Percentiles rank a stretch among this genome's conserved stretches.
These are phyloP conservation scores for Eucalyptus curtisii DNA, from an alignment of 345 rosid species.

Conservation along the genomic window DNA sequence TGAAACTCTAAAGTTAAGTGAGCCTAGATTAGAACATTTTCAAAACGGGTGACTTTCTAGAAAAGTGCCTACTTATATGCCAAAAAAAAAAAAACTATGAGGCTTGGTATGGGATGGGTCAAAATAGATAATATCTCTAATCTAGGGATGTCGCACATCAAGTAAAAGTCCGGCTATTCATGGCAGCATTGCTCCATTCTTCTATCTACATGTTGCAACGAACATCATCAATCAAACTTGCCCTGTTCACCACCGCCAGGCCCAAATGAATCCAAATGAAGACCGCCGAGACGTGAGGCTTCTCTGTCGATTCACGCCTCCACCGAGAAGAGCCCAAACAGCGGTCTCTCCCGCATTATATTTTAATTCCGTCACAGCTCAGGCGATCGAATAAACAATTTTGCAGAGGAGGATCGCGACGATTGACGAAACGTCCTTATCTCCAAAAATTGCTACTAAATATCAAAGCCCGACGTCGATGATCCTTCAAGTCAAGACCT, in stretches of 20 bases:
- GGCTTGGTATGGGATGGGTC: rapidly evolving
- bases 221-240: not conserved
- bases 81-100: too few species aligned
- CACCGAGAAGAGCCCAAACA: not conserved
- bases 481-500: rapidly evolving
- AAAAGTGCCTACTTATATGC: too few species aligned
- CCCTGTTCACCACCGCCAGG: not conserved
- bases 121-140: too few species aligned
- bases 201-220: rapidly evolving
- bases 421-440: not conserved
- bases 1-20: not conserved
- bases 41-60: not conserved
- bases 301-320: not conserved
- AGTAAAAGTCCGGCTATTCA: not conserved
- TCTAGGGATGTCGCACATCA: rapidly evolving
- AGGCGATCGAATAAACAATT: not conserved
- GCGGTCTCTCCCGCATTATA: not conserved
- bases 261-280: not conserved
- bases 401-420: not conserved
- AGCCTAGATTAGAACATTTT: not conserved
- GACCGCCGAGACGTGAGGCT: not conserved
- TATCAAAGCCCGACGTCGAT: not conserved
- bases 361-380: not conserved
- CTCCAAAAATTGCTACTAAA: not conserved
- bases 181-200: not conserved